Evolutionary conservation across 2,329 filamentous ascomycete species (phyloP).

Genomic region (Raffaelea ambrosiae): DNA sequence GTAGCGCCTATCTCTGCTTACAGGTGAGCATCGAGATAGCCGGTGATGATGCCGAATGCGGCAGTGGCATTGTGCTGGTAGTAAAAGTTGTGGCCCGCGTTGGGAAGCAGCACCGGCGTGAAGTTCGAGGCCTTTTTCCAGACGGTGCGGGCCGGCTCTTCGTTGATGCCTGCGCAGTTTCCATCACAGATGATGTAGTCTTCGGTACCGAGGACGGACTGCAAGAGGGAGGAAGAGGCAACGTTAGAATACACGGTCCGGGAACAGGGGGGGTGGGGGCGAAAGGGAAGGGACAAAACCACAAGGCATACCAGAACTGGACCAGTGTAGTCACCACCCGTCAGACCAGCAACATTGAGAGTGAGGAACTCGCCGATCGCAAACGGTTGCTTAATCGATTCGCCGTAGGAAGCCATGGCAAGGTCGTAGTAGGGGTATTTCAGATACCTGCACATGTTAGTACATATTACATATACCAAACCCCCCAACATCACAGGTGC

Average conservation of each 20-base stretch:
- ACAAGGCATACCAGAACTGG: not conserved
- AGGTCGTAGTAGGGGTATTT: slow-evolving; percentile 1
- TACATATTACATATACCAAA: no score
- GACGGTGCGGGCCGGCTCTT: slow-evolving; percentile 1
- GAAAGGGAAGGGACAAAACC: no score
- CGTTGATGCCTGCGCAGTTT: not conserved
- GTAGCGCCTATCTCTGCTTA: not conserved
- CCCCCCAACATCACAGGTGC: no score
- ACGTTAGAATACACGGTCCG: no score
- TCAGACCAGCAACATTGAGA: not conserved
- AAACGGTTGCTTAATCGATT: slow-evolving; percentile 1
- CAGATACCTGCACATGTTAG: not conserved
- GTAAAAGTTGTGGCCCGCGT: not conserved
- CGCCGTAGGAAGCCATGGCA: not conserved
- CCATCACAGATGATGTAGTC: slow-evolving; percentile 4
- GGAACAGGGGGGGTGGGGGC: no score
- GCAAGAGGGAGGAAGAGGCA: no score
- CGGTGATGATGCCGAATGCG: not conserved
- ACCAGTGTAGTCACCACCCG: not conserved
- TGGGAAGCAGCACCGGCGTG: not conserved
- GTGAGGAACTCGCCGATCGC: slow-evolving; percentile 3
- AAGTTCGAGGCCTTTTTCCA: not conserved
- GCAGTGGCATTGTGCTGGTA: slow-evolving; percentile 1
- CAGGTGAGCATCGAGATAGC: not conserved
- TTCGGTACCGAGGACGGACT: not conserved